Percentiles rank a stretch among this genome's conserved stretches.
These are phyloP conservation scores for Starmerella vaccinii DNA, from an alignment of 805 yeast species.

Conservation along the genomic window DNA sequence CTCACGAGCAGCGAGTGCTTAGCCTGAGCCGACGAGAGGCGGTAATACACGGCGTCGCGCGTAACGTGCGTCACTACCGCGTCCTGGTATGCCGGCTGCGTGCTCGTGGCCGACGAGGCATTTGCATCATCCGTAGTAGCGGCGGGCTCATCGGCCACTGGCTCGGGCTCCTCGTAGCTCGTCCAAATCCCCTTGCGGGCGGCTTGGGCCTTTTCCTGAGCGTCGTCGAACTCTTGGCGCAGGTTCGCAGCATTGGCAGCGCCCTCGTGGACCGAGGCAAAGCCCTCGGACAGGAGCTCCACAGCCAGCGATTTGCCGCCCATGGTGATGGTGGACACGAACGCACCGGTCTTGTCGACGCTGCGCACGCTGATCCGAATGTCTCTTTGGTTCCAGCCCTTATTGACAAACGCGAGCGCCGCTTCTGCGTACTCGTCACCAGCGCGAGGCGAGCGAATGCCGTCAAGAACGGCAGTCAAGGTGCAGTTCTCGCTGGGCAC, in stretches of 20 bases:
- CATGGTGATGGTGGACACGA: slow-evolving; percentile 58
- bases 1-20: slow-evolving; percentile 21
- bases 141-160: slow-evolving; percentile 23
- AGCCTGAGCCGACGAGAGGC: slow-evolving; percentile 19
- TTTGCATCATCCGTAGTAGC: slow-evolving; percentile 19
- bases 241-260: slow-evolving; percentile 51
- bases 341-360: slow-evolving; percentile 69
- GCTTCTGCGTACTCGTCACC: slow-evolving; percentile 34
- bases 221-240: slow-evolving; percentile 44
- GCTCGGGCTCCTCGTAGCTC: slow-evolving; percentile 36
- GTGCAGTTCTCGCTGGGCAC: slow-evolving; percentile 64
- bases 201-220: slow-evolving; percentile 52
- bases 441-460: slow-evolving; percentile 42
- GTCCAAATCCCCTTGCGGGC: slow-evolving; percentile 58
- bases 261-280: slow-evolving; percentile 52
- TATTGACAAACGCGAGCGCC: slow-evolving; percentile 46
- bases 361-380: slow-evolving; percentile 59
- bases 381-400: slow-evolving; percentile 57
- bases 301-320: slow-evolving; percentile 37
- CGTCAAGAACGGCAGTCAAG: slow-evolving; percentile 65
- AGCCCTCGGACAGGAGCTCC: slow-evolving; percentile 50
- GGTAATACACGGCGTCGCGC: slow-evolving; percentile 20
- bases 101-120: background rate
- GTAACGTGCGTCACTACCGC: slow-evolving; percentile 30
- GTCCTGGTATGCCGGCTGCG: slow-evolving; percentile 27